A percentile compares a stretch with the other conserved stretches of the same genome.
Conservation (phyloP, 345 rosid species). For the Pistacia atlantica region DNA sequence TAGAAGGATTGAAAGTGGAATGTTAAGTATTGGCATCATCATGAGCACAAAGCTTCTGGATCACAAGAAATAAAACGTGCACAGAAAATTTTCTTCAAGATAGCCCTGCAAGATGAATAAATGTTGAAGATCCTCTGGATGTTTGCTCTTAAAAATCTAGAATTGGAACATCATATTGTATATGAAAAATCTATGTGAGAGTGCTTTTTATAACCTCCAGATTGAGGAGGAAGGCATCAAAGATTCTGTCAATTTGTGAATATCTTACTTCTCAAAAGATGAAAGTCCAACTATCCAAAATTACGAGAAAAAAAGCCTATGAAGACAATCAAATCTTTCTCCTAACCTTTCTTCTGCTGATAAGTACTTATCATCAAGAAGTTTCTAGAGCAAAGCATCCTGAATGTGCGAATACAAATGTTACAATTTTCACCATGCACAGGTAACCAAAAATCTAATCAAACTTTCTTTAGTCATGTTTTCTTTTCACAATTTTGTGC, state of each 20-base stretch:
- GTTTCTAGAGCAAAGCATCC: slow-evolving; percentile 90
- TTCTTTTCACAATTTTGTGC: neutral
- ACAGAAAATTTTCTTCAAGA: too few relatives aligned
- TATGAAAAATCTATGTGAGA: neutral
- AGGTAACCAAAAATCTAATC: neutral
- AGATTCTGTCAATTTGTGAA: neutral
- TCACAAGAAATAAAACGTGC: too few relatives aligned
- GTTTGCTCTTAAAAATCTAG: too few relatives aligned
- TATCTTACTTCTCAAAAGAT: neutral
- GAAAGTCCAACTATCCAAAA: neutral
- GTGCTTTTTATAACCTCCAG: neutral
- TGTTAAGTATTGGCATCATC: too few relatives aligned
- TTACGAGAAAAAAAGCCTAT: neutral
- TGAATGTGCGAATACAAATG: slow-evolving; percentile 31
- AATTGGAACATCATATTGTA: too few relatives aligned
- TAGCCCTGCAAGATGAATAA: too few relatives aligned
- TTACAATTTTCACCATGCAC: slow-evolving; percentile 10
- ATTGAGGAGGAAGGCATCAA: neutral
- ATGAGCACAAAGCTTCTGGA: too few relatives aligned
- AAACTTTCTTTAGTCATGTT: neutral
- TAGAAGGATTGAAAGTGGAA: too few relatives aligned
- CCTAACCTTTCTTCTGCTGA: slow-evolving; percentile 4
- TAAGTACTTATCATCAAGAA: slow-evolving; percentile 28
- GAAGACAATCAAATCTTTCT: neutral
- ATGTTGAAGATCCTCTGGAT: too few relatives aligned